Conservation (phyloP, 805 yeast genomes). For the Kodamaea kaohsiungensis region DNA sequence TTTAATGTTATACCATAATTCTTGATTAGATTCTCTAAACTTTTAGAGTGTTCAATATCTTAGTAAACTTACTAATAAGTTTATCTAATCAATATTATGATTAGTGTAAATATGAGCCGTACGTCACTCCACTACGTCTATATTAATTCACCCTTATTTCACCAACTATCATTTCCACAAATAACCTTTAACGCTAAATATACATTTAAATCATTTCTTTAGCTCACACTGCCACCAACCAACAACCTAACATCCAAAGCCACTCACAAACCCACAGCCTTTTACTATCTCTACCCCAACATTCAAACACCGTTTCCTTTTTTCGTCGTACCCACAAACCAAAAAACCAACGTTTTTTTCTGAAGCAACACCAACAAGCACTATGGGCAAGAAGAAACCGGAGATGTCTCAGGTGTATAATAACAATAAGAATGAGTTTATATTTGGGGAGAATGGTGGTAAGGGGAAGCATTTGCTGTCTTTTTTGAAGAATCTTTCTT, state of each 20-base stretch:
- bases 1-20: too few relatives aligned
- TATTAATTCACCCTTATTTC: too few relatives aligned
- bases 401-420: slow-evolving; percentile 47
- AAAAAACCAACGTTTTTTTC: not conserved
- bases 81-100: not conserved
- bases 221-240: not conserved
- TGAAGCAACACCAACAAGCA: slow-evolving; percentile 5
- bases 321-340: not conserved
- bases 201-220: too few relatives aligned
- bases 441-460: slow-evolving; percentile 71
- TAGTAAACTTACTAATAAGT: not conserved
- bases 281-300: too few relatives aligned
- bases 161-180: too few relatives aligned
- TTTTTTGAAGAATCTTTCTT: slow-evolving; percentile 46
- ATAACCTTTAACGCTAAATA: too few relatives aligned
- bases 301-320: not conserved
- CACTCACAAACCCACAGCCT: not conserved
- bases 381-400: slow-evolving; percentile 43
- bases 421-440: slow-evolving; percentile 51
- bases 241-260: too few relatives aligned
- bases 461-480: slow-evolving; percentile 59
- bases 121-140: not conserved
- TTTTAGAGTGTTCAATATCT: not conserved
- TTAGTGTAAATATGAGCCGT: not conserved
- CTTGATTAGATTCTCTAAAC: too few relatives aligned